Evolutionary conservation across 2,329 filamentous ascomycete genomes (phyloP).

Genomic region (Clarireedia paspali): DNA sequence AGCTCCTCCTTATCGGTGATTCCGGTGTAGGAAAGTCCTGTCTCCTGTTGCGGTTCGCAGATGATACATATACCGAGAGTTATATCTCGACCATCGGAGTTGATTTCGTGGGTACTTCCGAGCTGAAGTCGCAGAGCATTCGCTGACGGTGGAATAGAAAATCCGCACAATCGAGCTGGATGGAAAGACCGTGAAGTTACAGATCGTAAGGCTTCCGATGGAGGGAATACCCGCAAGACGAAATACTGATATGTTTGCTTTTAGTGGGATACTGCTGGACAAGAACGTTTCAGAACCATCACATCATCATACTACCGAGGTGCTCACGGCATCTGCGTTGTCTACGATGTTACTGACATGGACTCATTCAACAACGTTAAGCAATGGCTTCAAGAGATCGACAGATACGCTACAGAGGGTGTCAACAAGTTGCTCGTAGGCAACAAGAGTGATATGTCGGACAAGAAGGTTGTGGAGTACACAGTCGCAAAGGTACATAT

Average conservation of each 20-base stretch:
- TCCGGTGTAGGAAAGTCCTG: slow-evolving; percentile 99
- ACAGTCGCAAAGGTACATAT: slow-evolving; percentile 88
- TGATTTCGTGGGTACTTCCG: slow-evolving; percentile 71
- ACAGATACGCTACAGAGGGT: slow-evolving; percentile 96
- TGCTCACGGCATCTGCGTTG: slow-evolving; percentile 97
- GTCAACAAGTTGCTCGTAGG: slow-evolving; percentile 99
- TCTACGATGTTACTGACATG: slow-evolving; percentile 99
- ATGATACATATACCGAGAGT: slow-evolving; percentile 98
- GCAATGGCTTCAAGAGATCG: slow-evolving; percentile 99
- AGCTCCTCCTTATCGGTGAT: slow-evolving; percentile 99
- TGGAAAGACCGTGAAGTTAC: slow-evolving; percentile 98
- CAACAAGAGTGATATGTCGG: slow-evolving; percentile 99
- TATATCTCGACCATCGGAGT: slow-evolving; percentile 99
- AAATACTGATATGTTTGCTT: slow-evolving; percentile 27
- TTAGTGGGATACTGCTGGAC: slow-evolving; percentile 97
- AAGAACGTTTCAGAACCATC: slow-evolving; percentile 99
- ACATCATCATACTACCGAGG: slow-evolving; percentile 99
- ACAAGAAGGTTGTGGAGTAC: slow-evolving; percentile 99
- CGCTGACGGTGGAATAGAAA: slow-evolving; percentile 59
- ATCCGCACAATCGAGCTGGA: slow-evolving; percentile 99
- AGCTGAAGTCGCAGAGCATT: neutral
- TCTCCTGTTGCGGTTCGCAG: slow-evolving; percentile 92
- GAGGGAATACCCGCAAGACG: neutral
- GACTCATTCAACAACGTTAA: slow-evolving; percentile 99
- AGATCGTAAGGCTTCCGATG: slow-evolving; percentile 66